A percentile compares a stretch with the other conserved stretches of the same genome.
These are phyloP conservation scores for Trichocomaceae sp. DNA, from an alignment of 2,329 filamentous ascomycete species.

Conservation along the genomic window DNA sequence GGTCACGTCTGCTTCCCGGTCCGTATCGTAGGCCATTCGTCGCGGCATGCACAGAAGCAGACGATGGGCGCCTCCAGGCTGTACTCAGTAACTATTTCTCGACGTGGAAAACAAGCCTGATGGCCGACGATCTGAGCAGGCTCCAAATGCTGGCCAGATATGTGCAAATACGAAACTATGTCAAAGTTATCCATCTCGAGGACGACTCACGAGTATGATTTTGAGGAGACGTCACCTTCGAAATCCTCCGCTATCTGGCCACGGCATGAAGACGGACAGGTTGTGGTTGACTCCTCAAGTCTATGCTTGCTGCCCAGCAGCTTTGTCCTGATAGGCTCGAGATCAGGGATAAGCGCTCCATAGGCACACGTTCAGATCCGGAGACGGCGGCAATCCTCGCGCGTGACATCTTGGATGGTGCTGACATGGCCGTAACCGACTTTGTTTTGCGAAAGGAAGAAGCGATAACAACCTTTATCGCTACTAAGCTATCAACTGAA, in stretches of 20 bases:
- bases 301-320: no score
- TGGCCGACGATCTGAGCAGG: slow-evolving; percentile 9
- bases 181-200: slow-evolving; percentile 1
- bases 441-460: no score
- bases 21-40: slow-evolving; percentile 6
- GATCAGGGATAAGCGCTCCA: no score
- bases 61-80: slow-evolving; percentile 2
- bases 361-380: no score
- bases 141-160: slow-evolving; percentile 5
- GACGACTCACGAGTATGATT: background rate
- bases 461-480: no score
- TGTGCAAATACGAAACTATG: slow-evolving; percentile 6
- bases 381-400: no score
- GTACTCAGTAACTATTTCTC: slow-evolving; percentile 9
- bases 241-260: slow-evolving; percentile 3
- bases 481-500: no score
- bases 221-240: slow-evolving; percentile 3
- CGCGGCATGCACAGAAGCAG: slow-evolving; percentile 7
- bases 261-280: slow-evolving; percentile 8
- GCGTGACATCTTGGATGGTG: no score
- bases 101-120: slow-evolving; percentile 7
- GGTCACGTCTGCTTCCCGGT: slow-evolving; percentile 6
- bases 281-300: no score
- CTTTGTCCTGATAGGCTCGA: no score
- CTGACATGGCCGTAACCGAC: no score